These are phyloP conservation scores for Leishmania arabica DNA, from an alignment of 208 protist genomes.

Conservation along the genomic window DNA sequence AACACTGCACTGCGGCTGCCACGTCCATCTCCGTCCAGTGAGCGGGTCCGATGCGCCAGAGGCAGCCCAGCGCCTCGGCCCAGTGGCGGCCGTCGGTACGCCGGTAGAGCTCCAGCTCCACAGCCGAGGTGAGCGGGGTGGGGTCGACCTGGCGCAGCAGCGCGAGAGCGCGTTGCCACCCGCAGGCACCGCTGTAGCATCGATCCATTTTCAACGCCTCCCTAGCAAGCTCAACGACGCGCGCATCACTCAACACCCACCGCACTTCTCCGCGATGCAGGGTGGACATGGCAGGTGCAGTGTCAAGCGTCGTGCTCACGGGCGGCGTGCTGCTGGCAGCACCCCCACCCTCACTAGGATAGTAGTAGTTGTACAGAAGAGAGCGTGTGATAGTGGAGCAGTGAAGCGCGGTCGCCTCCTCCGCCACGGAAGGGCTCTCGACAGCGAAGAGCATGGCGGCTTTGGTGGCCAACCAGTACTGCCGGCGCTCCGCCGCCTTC, in stretches of 20 bases:
- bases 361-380: slow-evolving; percentile 26
- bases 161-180: slow-evolving; percentile 44
- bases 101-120: slow-evolving; percentile 49
- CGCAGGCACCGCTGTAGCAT: slow-evolving; percentile 5
- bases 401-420: slow-evolving; percentile 65
- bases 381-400: slow-evolving; percentile 32
- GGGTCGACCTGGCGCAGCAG: slow-evolving; percentile 34
- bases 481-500: slow-evolving; percentile 7
- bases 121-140: slow-evolving; percentile 33
- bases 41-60: slow-evolving; percentile 32
- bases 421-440: slow-evolving; percentile 48
- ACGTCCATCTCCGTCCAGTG: slow-evolving; percentile 76
- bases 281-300: slow-evolving; percentile 6
- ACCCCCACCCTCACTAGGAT: not conserved
- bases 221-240: slow-evolving; percentile 30
- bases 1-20: slow-evolving; percentile 37
- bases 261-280: slow-evolving; percentile 26
- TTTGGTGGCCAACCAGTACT: slow-evolving; percentile 26
- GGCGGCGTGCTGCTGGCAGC: not conserved
- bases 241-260: slow-evolving; percentile 32
- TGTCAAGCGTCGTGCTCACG: not conserved
- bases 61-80: slow-evolving; percentile 35
- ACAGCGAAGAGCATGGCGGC: slow-evolving; percentile 66
- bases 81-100: slow-evolving; percentile 34
- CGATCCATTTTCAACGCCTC: slow-evolving; percentile 22